Base-by-base conservation (phyloP, 1,284 basidiomycete genomes). In the Exobasidium cylindrosporum region DNA sequence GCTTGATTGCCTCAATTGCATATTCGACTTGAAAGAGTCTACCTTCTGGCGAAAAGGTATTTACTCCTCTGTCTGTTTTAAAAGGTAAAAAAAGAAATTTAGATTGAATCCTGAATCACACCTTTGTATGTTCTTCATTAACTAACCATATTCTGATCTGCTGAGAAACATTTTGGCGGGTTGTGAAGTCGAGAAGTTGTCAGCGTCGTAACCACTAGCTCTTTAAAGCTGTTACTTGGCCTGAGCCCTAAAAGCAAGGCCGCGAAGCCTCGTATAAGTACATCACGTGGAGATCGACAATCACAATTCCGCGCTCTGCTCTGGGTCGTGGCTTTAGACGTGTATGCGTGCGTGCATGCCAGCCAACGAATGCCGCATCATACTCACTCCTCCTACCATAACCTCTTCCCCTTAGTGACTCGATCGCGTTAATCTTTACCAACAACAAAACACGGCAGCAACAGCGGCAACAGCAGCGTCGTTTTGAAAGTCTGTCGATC, bases 1-100 rank as follows among this genome's bases (percentile, higher is more conserved):
- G 74, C 72, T 78, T 79, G 73, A 79, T 78, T 50, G 77, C 77
- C 62, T 79, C 77, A 80, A 98, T 97, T 56, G 96, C 96, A 84
- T 99, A 98, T 83, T 98, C 96, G 82, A 91, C 90, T 86, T 93
- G 91, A 83, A 92, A 93, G 64, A 93, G 82, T 81, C 91, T 90
- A 56, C 91, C 94, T 82, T 98, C 95, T 4, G 96, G 96, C 30
- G 95, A 97, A 85, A 97, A 97, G 72, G 95, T 97, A 84, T 96
- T 97, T 66, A 97, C 94, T 84, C 94, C 94, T 75, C 94, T 89
- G 83, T 97, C 35, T 40, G 35, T 40, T 10, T 47, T 26, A 47
- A 3, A 47, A 3, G 7, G 28, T 26, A 23, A 47, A 32, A 3
- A 17, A 54, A 13, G 50, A 54, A 3, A 14, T 14, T 14, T 44